Evolutionary conservation across 805 yeast species (phyloP).

Genomic region (Schwanniomyces polymorphus): DNA sequence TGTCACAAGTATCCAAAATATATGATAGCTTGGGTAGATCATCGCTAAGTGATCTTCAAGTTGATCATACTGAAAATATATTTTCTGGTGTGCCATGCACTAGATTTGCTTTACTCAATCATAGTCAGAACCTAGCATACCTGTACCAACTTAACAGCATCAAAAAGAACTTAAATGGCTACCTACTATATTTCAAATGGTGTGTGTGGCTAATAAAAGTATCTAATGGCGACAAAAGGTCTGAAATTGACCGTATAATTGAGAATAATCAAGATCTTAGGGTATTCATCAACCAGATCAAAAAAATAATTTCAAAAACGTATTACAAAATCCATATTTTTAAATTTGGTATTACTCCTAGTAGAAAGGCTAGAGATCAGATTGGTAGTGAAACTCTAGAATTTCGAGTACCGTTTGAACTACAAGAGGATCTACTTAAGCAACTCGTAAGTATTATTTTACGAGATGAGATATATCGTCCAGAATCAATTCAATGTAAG

Average conservation of each 20-base stretch:
- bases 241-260: constrained; percentile 8
- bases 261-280: constrained; percentile 13
- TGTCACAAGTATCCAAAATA: neutral
- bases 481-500: constrained; percentile 9
- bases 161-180: constrained; percentile 8
- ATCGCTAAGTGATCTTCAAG: constrained; percentile 1
- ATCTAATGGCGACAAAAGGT: neutral
- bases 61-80: neutral
- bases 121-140: constrained; percentile 10
- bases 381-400: constrained; percentile 15
- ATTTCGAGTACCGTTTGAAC: constrained; percentile 11
- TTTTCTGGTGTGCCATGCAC: constrained; percentile 14
- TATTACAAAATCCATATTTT: constrained; percentile 12
- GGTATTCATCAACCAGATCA: constrained; percentile 3
- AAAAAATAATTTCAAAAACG: constrained; percentile 2
- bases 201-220: constrained; percentile 9
- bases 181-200: constrained; percentile 19
- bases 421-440: constrained; percentile 9
- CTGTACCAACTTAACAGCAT: constrained; percentile 11
- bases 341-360: constrained; percentile 13
- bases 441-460: constrained; percentile 8
- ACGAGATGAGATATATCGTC: constrained; percentile 11
- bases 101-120: constrained; percentile 13
- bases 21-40: neutral
- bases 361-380: constrained; percentile 10